Base-by-base conservation (phyloP, 176 grass and related monocot genomes). In the Rhynchospora breviuscula region DNA sequence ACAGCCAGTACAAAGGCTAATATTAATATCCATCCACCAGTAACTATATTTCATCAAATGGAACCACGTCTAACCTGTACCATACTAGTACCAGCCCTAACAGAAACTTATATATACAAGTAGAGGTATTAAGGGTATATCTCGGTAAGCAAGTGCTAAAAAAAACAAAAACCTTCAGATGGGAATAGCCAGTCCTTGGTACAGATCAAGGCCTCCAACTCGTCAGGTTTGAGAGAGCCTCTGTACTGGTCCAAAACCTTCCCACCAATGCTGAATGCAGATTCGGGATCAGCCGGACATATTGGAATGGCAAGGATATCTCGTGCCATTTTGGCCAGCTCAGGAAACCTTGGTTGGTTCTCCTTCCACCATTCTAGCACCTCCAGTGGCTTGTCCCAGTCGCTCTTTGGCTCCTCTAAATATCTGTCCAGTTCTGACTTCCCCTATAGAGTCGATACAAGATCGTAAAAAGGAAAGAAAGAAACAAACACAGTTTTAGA, bases 331-430 rank as follows among this genome's bases (percentile, higher is more conserved):
- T 65, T 82, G 4, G 80, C 80, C 40, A 82, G 80, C 22, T 82
- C 80, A 67, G 80, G 80, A 18, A 65, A 82, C 22, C 80, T 62
- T 2, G 80, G 80, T 3, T 82, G 80, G 80, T 82, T 82, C 80
- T 82, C 80, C 53, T 65, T 66, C 80, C 80, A 82, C 80, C 80
- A 82, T 82, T 82, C 80, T 51, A 82, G 63, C 12, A 67, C 80
- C 22, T 82, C 80, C 61, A 82, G 44, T 67, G 80, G 80, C 60
- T 65, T 62, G 45, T 62, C 63, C 80, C 80, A 82, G 13, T 82
- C 80, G 25, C 13, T 49, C 21, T 67, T 82, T 2, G 80, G 80
- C 59, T 82, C 80, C 46, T 63, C 57, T 52, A 82, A 82, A 62
- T 82, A 82, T 13, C 60, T 49, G 44, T 82, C 80, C 62, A 82